phyloP scores from a whole-genome alignment of 1,284 basidiomycete species.

The Phylloboletellus chloephorus region DNA sequence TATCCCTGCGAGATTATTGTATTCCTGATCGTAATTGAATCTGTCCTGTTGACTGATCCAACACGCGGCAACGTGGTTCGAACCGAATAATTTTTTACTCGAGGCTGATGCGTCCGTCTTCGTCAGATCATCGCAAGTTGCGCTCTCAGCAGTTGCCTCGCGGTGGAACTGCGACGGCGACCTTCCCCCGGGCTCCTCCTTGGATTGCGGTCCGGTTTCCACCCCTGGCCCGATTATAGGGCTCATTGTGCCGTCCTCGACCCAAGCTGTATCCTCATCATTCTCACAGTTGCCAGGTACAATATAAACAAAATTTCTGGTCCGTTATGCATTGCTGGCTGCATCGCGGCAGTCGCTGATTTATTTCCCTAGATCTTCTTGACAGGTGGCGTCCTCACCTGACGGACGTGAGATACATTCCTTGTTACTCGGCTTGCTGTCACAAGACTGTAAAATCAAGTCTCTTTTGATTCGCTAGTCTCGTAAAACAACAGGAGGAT shows the following conservation, averaged over 20 bases:
- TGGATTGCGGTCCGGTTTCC: not conserved
- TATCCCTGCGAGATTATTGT: no score
- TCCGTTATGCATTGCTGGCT: slow-evolving; percentile 4
- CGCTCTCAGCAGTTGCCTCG: slow-evolving; percentile 21
- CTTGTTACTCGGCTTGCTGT: not conserved
- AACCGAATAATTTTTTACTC: slow-evolving; percentile 3
- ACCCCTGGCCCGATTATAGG: slow-evolving; percentile 2
- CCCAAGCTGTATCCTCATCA: not conserved
- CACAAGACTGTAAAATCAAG: not conserved
- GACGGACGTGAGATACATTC: not conserved
- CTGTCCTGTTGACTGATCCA: slow-evolving; percentile 1
- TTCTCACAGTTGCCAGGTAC: slow-evolving; percentile 22
- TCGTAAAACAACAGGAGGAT: not conserved
- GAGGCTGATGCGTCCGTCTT: slow-evolving; percentile 14
- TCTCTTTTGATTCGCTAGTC: not conserved
- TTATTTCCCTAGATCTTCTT: no score
- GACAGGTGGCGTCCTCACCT: no score
- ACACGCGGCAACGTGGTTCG: not conserved
- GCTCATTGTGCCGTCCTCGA: not conserved
- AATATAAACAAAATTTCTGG: slow-evolving; percentile 1
- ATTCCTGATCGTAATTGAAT: slow-evolving; percentile 5
- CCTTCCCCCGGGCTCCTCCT: not conserved
- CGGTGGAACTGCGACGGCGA: slow-evolving; percentile 21
- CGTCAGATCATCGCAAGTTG: no score
- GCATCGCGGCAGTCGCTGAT: slow-evolving; percentile 2